These are phyloP conservation scores for Sporormia fimetaria DNA, from an alignment of 495 filamentous ascomycete species.

Conservation along the genomic window DNA sequence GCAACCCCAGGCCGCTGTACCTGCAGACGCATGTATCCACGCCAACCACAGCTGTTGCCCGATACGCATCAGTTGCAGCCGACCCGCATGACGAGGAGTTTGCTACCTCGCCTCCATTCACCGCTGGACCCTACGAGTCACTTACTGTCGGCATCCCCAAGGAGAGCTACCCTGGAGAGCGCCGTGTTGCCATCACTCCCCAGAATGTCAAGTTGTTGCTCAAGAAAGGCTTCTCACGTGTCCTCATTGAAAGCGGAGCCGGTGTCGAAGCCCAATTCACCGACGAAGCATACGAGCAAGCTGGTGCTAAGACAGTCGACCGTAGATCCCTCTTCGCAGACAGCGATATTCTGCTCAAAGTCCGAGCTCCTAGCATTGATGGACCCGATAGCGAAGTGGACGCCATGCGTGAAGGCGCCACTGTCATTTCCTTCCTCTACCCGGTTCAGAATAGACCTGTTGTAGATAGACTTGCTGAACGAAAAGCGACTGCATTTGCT, in stretches of 20 bases:
- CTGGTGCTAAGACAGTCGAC: conserved; percentile 61
- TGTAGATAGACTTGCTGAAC: conserved; percentile 53
- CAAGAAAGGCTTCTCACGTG: conserved; percentile 66
- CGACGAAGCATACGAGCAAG: conserved; percentile 57
- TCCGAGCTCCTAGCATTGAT: conserved; percentile 51
- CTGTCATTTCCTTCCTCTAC: conserved; percentile 64
- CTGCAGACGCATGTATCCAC: conserved; percentile 18
- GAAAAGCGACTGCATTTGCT: conserved; percentile 57
- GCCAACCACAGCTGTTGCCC: conserved; percentile 10
- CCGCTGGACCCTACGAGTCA: conserved; percentile 51
- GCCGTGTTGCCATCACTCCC: conserved; percentile 67
- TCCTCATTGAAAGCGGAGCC: conserved; percentile 63
- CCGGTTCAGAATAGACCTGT: conserved; percentile 58
- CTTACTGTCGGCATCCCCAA: conserved; percentile 61
- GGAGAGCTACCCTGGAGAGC: conserved; percentile 60
- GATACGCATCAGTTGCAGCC: conserved; percentile 21
- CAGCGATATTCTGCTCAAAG: conserved; percentile 67
- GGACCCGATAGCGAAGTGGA: conserved; percentile 47
- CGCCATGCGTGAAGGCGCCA: conserved; percentile 48
- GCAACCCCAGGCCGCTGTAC: conserved; percentile 10
- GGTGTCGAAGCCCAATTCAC: conserved; percentile 61
- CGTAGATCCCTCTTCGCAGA: conserved; percentile 49
- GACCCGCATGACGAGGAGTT: conserved; percentile 23
- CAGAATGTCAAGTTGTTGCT: conserved; percentile 64
- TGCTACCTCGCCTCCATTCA: conserved; percentile 18